Evolutionary conservation across 2,329 filamentous ascomycete species (phyloP), one percentile per base, ranked within the genome.

Genomic region (Cordyceps farinosa): DNA sequence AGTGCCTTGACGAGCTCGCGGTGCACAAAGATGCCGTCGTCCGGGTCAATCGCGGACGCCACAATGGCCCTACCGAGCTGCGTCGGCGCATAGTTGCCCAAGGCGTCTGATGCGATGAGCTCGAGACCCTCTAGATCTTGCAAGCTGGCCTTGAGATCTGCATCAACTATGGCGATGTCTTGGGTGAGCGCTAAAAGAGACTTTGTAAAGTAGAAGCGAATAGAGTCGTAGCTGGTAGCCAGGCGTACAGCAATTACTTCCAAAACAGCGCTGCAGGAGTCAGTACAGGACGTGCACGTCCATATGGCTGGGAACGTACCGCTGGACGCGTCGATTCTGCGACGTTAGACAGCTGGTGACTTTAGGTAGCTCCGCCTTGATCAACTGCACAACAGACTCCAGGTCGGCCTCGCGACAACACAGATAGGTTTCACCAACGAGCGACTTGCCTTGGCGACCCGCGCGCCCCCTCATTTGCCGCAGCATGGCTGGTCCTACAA

Each of bases 381-480:
- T 84, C 45, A 92, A 77, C 63, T 89, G 85, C 38, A 89, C 81
- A 5, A 92, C 88, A 17, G 84, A 84, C 69, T 90, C 87, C 15
- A 92, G 74, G 67, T 92, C 90, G 10, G 79, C 75, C 69, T 86
- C 83, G 36, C 86, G 83, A 70, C 90, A 92, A 71, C 90, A 92
- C 1, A 92, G 77, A 71, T 90, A 92, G 1, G 89, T 92, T 75
- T 92, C 90, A 2, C 90, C 90, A 53, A 90, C 78, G 57, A 90
- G 88, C 62, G 91, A 89, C 70, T 91, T 92, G 55, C 90, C 90
- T 74, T 92, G 92, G 61, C 90, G 83, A 7, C 90, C 90, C 27
- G 90, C 90, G 65, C 90, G 83, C 3, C 90, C 90, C 70, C 89
- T 84, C 90, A 92, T 93, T 74, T 93, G 90, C 55, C 89, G 85